Evolutionary conservation across 2,329 filamentous ascomycete genomes (phyloP).

Genomic region (Xylariales sp.): DNA sequence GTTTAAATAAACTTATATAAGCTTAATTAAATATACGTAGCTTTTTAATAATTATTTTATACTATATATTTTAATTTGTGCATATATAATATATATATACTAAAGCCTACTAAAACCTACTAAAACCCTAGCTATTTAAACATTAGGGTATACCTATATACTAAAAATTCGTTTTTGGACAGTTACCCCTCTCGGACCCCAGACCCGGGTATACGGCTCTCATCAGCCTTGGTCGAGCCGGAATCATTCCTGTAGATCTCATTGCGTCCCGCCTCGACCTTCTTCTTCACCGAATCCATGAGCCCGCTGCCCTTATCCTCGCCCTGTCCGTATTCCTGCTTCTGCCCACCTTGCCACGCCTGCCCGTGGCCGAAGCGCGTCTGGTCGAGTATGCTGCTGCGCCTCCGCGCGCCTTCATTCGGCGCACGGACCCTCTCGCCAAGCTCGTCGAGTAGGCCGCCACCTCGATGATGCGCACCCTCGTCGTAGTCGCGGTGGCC

Average conservation of each 20-base stretch:
- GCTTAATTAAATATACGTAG: too few species aligned
- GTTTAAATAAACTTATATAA: too few species aligned
- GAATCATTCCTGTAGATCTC: conserved; percentile 29
- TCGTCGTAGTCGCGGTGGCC: conserved; percentile 29
- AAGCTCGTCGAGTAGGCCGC: conserved; percentile 23
- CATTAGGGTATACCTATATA: too few species aligned
- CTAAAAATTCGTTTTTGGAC: too few species aligned
- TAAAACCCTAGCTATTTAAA: too few species aligned
- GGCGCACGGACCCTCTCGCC: neutral
- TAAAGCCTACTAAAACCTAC: too few species aligned
- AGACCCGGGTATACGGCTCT: conserved; percentile 3
- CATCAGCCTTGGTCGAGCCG: conserved; percentile 17
- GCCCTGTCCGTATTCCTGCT: neutral
- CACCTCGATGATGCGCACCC: neutral
- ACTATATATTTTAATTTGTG: too few species aligned
- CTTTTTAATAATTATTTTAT: too few species aligned
- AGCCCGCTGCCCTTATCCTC: neutral
- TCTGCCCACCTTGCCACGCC: neutral
- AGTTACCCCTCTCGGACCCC: too few species aligned
- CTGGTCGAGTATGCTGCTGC: conserved; percentile 16
- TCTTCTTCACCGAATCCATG: conserved; percentile 10
- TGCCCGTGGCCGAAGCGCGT: neutral
- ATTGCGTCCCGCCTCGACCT: neutral
- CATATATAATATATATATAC: too few species aligned
- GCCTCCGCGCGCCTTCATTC: neutral